Evolutionary conservation across 2,329 filamentous ascomycete species (phyloP).

Genomic region (Triangularia setosa): DNA sequence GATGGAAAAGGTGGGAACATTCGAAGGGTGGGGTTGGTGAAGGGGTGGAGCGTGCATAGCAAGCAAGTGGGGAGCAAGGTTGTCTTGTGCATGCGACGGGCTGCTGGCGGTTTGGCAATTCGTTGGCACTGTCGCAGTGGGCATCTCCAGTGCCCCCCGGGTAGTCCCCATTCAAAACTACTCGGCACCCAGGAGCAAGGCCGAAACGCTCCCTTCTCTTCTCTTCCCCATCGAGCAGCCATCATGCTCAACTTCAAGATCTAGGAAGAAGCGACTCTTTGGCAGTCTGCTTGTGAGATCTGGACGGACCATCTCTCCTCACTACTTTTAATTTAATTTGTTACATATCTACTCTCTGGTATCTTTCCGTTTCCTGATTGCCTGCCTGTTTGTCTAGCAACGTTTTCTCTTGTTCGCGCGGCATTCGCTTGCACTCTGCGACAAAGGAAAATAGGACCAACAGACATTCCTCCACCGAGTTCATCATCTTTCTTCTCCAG

Average conservation of each 20-base stretch:
- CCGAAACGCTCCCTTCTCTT: constrained; percentile 29
- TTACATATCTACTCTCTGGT: constrained; percentile 6
- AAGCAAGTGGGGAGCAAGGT: constrained; percentile 3
- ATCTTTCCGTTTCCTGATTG: constrained; percentile 17
- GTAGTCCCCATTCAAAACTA: constrained; percentile 33
- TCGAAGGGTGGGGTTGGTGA: constrained; percentile 8
- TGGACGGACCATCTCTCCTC: constrained; percentile 28
- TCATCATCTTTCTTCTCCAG: constrained; percentile 10
- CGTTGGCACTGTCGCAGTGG: constrained; percentile 10
- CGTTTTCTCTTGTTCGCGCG: constrained; percentile 29
- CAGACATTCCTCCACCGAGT: constrained; percentile 16
- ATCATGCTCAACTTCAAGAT: constrained; percentile 53
- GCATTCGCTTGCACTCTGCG: constrained; percentile 38
- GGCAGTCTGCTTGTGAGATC: constrained; percentile 49
- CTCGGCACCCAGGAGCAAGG: constrained; percentile 28
- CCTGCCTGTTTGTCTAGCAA: constrained; percentile 26
- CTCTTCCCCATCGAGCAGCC: constrained; percentile 46
- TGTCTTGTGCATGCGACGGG: neutral
- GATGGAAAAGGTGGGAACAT: constrained; percentile 11
- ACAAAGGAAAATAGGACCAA: constrained; percentile 29
- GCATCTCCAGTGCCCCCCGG: constrained; percentile 13
- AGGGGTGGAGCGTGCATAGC: constrained; percentile 19
- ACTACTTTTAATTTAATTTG: constrained; percentile 18
- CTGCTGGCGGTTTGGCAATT: constrained; percentile 14
- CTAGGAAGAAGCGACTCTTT: constrained; percentile 51